Conservation (phyloP, 192 early-diverging fungal genomes). For the Gryganskiella cystojenkinii region DNA sequence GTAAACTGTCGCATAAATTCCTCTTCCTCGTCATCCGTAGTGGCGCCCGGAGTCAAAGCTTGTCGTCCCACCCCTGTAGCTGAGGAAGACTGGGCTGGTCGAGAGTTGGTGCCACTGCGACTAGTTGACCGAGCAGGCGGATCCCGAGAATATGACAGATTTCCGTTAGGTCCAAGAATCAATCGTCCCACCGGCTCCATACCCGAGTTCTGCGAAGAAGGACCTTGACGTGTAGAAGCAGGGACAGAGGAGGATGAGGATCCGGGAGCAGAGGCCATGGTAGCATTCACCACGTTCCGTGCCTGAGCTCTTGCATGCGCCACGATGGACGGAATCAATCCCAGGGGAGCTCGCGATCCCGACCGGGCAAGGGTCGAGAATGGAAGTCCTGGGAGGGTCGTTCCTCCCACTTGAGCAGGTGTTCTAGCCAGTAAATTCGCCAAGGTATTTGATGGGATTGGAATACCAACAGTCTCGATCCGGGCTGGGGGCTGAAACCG, state of each 20-base stretch:
- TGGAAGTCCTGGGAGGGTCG: neutral
- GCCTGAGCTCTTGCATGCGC: conserved; percentile 33
- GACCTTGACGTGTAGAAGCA: neutral
- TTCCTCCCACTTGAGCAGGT: neutral
- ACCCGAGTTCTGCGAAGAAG: conserved; percentile 1
- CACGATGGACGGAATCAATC: conserved; percentile 30
- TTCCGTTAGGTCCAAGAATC: conserved; percentile 33
- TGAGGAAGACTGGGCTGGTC: too few species aligned
- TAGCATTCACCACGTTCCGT: conserved; percentile 12
- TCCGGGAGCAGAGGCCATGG: neutral
- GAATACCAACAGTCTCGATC: neutral
- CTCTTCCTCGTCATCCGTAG: too few species aligned
- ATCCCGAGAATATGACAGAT: conserved; percentile 21
- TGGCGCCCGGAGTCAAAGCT: too few species aligned
- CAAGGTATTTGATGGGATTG: neutral
- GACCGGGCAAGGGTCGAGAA: conserved; percentile 4
- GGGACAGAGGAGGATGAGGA: neutral
- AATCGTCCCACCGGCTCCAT: conserved; percentile 24
- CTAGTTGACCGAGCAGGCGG: too few species aligned
- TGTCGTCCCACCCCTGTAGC: too few species aligned
- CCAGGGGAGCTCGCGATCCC: conserved; percentile 3
- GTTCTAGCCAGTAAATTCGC: neutral
- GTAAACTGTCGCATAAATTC: too few species aligned
- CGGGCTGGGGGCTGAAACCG: conserved; percentile 29
- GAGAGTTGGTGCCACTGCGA: too few species aligned